phyloP scores from a whole-genome alignment of 2,329 filamentous ascomycete genomes.

The Fusarium tuaranense region DNA sequence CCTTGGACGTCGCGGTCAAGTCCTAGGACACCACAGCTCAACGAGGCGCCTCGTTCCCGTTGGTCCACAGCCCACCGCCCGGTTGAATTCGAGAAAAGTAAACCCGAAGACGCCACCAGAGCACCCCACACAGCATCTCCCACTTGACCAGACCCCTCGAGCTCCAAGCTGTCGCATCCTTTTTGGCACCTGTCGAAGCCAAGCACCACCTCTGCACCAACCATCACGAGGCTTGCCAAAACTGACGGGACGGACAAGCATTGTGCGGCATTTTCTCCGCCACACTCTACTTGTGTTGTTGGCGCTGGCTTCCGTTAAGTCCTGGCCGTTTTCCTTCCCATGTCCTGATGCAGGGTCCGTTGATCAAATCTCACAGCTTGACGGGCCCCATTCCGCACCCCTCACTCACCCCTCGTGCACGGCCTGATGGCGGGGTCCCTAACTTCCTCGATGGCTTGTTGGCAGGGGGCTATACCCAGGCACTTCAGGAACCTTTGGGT shows the following conservation, averaged over 20 bases:
- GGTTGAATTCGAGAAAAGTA: constrained; percentile 19
- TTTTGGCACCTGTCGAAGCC: neutral
- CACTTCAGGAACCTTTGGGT: constrained; percentile 2
- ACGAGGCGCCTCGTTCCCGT: constrained; percentile 23
- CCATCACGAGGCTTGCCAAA: constrained; percentile 17
- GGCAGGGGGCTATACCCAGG: neutral
- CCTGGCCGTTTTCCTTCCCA: constrained; percentile 16
- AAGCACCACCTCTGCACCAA: constrained; percentile 15
- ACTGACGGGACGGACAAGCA: neutral
- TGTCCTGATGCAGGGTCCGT: constrained; percentile 38
- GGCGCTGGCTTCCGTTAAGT: constrained; percentile 18
- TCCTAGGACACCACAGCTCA: constrained; percentile 28
- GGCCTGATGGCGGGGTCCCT: constrained; percentile 32
- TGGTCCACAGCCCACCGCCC: constrained; percentile 20
- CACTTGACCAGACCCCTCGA: constrained; percentile 4
- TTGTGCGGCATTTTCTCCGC: constrained; percentile 35
- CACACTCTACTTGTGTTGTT: constrained; percentile 1
- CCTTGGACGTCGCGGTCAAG: constrained; percentile 17
- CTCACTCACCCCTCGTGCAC: constrained; percentile 36
- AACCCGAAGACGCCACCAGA: neutral
- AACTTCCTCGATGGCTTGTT: neutral
- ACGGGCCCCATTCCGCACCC: constrained; percentile 32
- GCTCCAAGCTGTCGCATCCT: neutral
- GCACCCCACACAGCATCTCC: constrained; percentile 8
- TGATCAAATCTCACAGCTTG: constrained; percentile 27